Evolutionary conservation across 1,139 yeast species (phyloP).

Genomic region (Kurtzmaniella quercitrusa): DNA sequence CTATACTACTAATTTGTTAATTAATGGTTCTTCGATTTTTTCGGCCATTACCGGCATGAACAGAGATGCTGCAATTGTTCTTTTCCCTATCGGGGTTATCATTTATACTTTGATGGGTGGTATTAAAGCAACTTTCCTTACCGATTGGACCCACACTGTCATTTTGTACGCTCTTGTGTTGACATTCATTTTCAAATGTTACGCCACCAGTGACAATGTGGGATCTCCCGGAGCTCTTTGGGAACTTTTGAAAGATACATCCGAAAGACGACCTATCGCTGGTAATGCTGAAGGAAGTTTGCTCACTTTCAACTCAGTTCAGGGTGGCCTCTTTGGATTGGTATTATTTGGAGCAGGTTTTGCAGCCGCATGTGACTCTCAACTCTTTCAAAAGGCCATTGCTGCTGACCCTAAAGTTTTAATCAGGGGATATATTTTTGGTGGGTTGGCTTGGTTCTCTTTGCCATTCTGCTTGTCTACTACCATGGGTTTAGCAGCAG

Average conservation of each 20-base stretch:
- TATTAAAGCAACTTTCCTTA: slow-evolving; percentile 39
- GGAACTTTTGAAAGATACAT: slow-evolving; percentile 25
- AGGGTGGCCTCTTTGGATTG: slow-evolving; percentile 27
- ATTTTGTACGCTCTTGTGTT: slow-evolving; percentile 10
- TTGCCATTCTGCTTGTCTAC: slow-evolving; percentile 37
- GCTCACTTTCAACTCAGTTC: slow-evolving; percentile 14
- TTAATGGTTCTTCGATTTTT: slow-evolving; percentile 14
- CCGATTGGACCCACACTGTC: slow-evolving; percentile 12
- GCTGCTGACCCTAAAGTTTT: slow-evolving; percentile 34
- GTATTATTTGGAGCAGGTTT: slow-evolving; percentile 41
- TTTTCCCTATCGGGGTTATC: slow-evolving; percentile 51
- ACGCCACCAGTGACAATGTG: slow-evolving; percentile 21
- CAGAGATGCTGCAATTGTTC: slow-evolving; percentile 20
- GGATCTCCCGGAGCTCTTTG: slow-evolving; percentile 34
- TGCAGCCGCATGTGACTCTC: slow-evolving; percentile 10
- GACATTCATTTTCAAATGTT: slow-evolving; percentile 10
- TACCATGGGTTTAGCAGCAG: slow-evolving; percentile 31
- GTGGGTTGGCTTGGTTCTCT: slow-evolving; percentile 38
- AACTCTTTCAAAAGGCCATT: slow-evolving; percentile 30
- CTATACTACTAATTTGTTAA: slow-evolving; percentile 13
- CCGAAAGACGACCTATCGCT: slow-evolving; percentile 19
- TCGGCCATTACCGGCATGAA: slow-evolving; percentile 16
- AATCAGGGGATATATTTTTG: slow-evolving; percentile 30
- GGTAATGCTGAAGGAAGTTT: slow-evolving; percentile 10
- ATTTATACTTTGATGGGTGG: slow-evolving; percentile 52